phyloP scores from a whole-genome alignment of 2,329 filamentous ascomycete species.

The Blumeria hordei region DNA sequence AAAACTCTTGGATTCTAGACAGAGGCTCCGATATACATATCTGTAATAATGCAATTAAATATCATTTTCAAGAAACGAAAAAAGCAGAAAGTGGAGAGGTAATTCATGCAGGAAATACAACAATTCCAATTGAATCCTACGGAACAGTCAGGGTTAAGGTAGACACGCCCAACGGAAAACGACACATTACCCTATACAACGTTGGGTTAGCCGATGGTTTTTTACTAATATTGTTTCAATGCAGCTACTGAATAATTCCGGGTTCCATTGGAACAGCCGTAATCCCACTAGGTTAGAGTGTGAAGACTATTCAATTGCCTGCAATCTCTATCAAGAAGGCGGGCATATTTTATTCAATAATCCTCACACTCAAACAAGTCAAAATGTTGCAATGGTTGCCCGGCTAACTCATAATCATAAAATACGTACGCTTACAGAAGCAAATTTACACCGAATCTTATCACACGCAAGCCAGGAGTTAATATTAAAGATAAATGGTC shows the following conservation, averaged over 20 bases:
- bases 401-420: neutral
- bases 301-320: neutral
- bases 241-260: neutral
- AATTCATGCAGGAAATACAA: neutral
- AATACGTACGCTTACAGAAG: neutral
- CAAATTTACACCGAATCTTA: neutral
- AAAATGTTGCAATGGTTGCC: neutral
- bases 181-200: neutral
- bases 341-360: neutral
- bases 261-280: neutral
- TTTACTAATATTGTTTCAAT: neutral
- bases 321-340: neutral
- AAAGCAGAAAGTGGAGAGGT: neutral
- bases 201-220: neutral
- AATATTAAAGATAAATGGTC: neutral
- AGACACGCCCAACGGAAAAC: neutral
- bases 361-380: neutral
- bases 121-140: neutral
- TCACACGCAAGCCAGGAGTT: neutral
- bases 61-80: neutral
- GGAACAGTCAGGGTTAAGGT: neutral
- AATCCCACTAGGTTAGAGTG: neutral
- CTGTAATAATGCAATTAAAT: neutral
- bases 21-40: conserved; percentile 1
- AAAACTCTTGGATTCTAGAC: neutral